Evolutionary conservation across 495 filamentous ascomycete species (phyloP).

Genomic region (Aspergillus nidulans): DNA sequence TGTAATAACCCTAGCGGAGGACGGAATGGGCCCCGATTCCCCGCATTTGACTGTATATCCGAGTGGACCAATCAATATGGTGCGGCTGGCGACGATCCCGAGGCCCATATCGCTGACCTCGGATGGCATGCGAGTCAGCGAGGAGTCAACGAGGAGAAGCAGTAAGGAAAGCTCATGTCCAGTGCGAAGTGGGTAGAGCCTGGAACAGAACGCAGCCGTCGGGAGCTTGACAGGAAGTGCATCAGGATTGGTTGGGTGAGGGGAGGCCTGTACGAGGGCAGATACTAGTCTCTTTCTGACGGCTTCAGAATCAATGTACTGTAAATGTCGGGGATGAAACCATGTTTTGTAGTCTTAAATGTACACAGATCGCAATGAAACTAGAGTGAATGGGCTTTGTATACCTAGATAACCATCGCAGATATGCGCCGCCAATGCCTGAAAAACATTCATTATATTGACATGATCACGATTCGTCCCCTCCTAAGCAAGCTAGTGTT

Average conservation of each 20-base stretch:
- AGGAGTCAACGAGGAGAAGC: no score
- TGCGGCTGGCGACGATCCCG: conserved; percentile 4
- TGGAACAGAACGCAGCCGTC: no score
- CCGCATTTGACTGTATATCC: conserved; percentile 19
- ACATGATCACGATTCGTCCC: conserved; percentile 35
- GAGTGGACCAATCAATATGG: conserved; percentile 7
- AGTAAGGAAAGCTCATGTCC: no score
- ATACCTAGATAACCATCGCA: background rate
- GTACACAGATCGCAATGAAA: background rate
- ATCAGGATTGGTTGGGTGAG: background rate
- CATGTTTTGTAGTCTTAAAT: background rate
- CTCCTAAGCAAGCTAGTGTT: conserved; percentile 35
- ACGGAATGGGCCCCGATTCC: conserved; percentile 12
- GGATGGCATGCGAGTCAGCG: conserved; percentile 6
- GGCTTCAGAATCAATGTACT: no score
- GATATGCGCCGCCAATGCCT: conserved; percentile 1
- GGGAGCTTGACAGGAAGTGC: no score
- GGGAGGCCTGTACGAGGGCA: background rate
- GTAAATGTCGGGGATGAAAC: background rate
- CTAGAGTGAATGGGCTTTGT: background rate
- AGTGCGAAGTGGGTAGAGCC: no score
- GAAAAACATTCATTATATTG: background rate
- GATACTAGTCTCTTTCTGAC: no score
- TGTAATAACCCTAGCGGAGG: background rate
- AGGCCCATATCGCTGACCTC: conserved; percentile 12